Conservation (phyloP, 208 protist genomes). For the Trypanosoma avium region DNA sequence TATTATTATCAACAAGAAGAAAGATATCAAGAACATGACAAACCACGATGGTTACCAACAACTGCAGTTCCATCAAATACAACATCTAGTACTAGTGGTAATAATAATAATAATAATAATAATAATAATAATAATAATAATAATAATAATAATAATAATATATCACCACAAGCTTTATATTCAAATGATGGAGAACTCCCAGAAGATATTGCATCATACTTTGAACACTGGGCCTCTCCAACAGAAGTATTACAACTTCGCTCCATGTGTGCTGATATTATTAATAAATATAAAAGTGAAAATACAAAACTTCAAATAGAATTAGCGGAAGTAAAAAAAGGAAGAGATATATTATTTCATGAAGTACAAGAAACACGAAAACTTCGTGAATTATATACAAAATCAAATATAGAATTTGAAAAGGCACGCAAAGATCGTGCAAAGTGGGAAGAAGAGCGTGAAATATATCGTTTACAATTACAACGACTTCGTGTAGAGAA, state of each 20-base stretch:
- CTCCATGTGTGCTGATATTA: slow-evolving; percentile 31
- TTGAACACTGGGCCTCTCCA: slow-evolving; percentile 74
- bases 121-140: background rate
- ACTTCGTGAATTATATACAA: slow-evolving; percentile 45
- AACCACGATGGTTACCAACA: background rate
- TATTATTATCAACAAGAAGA: too few species aligned
- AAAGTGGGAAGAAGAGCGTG: slow-evolving; percentile 63
- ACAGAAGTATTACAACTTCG: slow-evolving; percentile 70
- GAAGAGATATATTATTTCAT: slow-evolving; percentile 20
- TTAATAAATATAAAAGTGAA: slow-evolving; percentile 41
- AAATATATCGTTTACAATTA: slow-evolving; percentile 55
- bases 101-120: background rate
- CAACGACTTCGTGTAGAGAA: slow-evolving; percentile 64
- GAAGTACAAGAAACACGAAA: slow-evolving; percentile 25
- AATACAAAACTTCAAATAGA: slow-evolving; percentile 27
- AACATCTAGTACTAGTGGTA: background rate
- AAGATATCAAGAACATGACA: too few species aligned
- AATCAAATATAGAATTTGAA: slow-evolving; percentile 30
- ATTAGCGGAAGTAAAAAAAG: slow-evolving; percentile 31
- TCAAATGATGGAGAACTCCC: slow-evolving; percentile 2
- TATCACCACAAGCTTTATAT: background rate
- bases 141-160: background rate
- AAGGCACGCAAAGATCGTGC: slow-evolving; percentile 26
- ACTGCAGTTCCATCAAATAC: background rate
- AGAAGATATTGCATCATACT: slow-evolving; percentile 14